Conservation (phyloP, 2,329 filamentous ascomycete genomes). For the Karstenula rhodostoma region DNA sequence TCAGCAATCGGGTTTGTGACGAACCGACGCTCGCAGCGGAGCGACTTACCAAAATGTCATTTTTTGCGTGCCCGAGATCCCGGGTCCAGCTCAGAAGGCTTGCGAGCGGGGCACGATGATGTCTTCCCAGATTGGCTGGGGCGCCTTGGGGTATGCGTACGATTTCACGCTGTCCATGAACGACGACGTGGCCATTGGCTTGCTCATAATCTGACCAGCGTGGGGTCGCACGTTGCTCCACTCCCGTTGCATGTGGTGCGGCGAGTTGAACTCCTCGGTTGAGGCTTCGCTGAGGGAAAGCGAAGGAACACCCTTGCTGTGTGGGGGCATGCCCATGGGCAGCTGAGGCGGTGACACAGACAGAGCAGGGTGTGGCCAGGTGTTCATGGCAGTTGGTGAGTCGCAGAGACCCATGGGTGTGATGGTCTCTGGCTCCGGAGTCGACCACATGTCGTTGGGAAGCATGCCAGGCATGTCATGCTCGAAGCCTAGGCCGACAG, state of each 20-base stretch:
- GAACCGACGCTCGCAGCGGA: constrained; percentile 52
- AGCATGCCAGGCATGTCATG: constrained; percentile 30
- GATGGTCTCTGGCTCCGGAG: constrained; percentile 26
- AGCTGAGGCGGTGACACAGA: constrained; percentile 30
- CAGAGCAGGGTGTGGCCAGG: constrained; percentile 28
- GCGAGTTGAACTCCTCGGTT: constrained; percentile 32
- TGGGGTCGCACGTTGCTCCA: constrained; percentile 59
- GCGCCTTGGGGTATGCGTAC: constrained; percentile 22
- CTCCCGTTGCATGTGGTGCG: constrained; percentile 52
- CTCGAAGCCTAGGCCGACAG: constrained; percentile 35
- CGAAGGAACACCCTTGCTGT: constrained; percentile 31
- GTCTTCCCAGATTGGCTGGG: constrained; percentile 50
- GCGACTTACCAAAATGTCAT: constrained; percentile 12
- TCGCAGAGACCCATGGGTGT: constrained; percentile 28
- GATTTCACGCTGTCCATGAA: constrained; percentile 53
- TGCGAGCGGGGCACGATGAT: constrained; percentile 55
- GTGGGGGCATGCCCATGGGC: constrained; percentile 21
- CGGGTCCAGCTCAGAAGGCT: constrained; percentile 37
- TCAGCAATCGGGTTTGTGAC: constrained; percentile 10
- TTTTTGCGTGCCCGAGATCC: constrained; percentile 48
- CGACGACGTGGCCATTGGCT: constrained; percentile 28
- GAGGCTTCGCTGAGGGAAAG: constrained; percentile 38
- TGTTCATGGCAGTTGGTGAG: constrained; percentile 26
- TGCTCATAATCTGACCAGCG: constrained; percentile 47
- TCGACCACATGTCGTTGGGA: constrained; percentile 32